phyloP scores from a whole-genome alignment of 768 basidiomycete genomes.

The Lactarius quietus region DNA sequence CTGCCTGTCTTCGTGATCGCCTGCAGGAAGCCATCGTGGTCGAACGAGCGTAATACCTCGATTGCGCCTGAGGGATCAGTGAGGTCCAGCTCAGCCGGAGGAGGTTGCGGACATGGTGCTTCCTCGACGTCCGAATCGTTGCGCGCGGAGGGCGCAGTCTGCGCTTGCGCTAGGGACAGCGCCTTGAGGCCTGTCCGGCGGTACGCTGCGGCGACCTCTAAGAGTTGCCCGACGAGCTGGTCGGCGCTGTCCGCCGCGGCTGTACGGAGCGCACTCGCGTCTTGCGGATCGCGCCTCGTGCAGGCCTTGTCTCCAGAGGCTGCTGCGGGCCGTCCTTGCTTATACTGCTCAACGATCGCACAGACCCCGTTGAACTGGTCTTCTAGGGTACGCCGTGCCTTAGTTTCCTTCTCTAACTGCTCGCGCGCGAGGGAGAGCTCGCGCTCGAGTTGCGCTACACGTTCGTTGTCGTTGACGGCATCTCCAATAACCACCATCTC shows the following conservation, averaged over 20 bases:
- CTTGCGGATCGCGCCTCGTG: constrained; percentile 33
- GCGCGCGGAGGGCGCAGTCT: no score
- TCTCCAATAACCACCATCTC: constrained; percentile 35
- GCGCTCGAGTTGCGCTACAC: constrained; percentile 57
- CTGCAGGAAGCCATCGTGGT: constrained; percentile 82
- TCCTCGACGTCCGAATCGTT: constrained; percentile 31
- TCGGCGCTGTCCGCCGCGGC: constrained; percentile 58
- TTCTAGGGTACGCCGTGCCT: constrained; percentile 57
- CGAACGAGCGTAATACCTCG: constrained; percentile 66
- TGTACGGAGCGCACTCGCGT: no score
- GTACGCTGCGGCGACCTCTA: constrained; percentile 74
- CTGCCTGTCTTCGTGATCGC: constrained; percentile 73
- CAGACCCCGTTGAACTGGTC: constrained; percentile 55
- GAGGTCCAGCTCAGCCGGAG: constrained; percentile 50
- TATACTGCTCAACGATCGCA: constrained; percentile 51
- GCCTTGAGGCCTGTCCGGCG: constrained; percentile 72
- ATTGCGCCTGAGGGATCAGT: constrained; percentile 65
- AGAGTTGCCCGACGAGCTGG: constrained; percentile 72
- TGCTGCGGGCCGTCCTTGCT: constrained; percentile 51
- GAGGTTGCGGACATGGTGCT: constrained; percentile 44
- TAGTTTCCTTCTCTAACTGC: constrained; percentile 58
- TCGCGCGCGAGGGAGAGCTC: constrained; percentile 58
- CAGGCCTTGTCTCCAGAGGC: constrained; percentile 43
- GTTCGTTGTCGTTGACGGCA: constrained; percentile 52
- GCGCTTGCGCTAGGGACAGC: constrained; percentile 55